Percentiles rank a stretch among this genome's conserved stretches.
phyloP scores from a whole-genome alignment of 345 rosid genomes.

The Nephelium lappaceum region DNA sequence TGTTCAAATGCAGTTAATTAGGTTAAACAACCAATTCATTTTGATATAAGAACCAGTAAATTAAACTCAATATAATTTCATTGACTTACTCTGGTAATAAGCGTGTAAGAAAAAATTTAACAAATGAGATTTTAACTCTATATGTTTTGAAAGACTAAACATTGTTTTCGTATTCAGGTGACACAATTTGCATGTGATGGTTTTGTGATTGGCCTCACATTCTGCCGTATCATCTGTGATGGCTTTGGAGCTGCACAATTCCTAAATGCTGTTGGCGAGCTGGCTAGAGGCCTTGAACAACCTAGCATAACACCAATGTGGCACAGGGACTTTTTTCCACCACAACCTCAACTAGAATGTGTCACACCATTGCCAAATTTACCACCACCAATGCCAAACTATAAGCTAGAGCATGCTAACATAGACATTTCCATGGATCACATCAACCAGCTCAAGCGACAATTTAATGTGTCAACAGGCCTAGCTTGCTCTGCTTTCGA shows the following conservation, averaged over 20 bases:
- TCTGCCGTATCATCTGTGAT: conserved; percentile 62
- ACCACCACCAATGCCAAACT: conserved; percentile 47
- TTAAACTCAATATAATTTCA: not conserved
- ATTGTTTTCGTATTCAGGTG: conserved; percentile 40
- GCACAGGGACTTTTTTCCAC: conserved; percentile 48
- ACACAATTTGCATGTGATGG: conserved; percentile 71
- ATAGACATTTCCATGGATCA: conserved; percentile 57
- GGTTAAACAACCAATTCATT: not conserved
- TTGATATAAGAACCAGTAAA: not conserved
- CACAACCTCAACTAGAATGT: conserved; percentile 18
- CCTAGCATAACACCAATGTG: conserved; percentile 49
- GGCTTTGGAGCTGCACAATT: conserved; percentile 82
- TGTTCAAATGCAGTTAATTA: conserved; percentile 63
- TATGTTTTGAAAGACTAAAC: not conserved
- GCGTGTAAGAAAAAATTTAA: too few species aligned
- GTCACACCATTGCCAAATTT: conserved; percentile 2
- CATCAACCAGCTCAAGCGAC: conserved; percentile 42
- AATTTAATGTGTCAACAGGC: conserved; percentile 37
- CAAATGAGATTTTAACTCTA: too few species aligned
- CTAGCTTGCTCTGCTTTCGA: conserved; percentile 59
- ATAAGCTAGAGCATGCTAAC: conserved; percentile 47
- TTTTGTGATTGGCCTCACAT: conserved; percentile 62
- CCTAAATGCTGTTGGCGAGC: conserved; percentile 60
- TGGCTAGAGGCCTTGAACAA: conserved; percentile 44
- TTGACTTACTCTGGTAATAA: too few species aligned